Base-by-base conservation (phyloP, 176 grass and related monocot genomes). In the Musa schizocarpa region DNA sequence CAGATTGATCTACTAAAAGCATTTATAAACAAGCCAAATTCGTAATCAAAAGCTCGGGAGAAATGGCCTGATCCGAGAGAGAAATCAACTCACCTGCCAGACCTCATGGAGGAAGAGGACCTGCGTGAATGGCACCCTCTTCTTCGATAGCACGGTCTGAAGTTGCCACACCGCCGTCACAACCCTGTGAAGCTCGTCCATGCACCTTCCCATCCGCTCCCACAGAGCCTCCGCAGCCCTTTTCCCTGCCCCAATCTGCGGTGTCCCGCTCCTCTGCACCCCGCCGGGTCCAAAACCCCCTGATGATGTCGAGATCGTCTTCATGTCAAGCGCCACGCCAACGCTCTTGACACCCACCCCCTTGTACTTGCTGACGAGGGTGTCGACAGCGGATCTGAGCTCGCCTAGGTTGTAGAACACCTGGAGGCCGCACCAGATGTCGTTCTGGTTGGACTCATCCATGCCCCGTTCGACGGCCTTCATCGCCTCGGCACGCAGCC, bases 341-440 rank as follows among this genome's bases (percentile, higher is more conserved):
- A 91, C 89, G 80, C 90, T 92, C 84, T 94, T 99, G 1, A 87
- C 91, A 1, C 95, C 90, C 4, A 82, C 56, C 21, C 85, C 82
- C 75, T 86, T 99, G 74, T 91, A 89, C 53, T 92, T 99, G 4
- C 61, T 27, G 26, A 99, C 80, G 14, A 99, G 87, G 21, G 73
- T 84, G 23, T 94, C 95, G 22, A 99, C 95, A 2, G 90, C 84
- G 11, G 88, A 87, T 79, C 88, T 88, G 61, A 99, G 72, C 68
- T 99, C 95, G 29, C 95, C 95, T 16, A 94, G 88, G 63, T 99
- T 99, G 83, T 94, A 91, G 82, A 90, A 99, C 52, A 99, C 95
- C 84, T 99, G 95, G 13, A 99, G 86, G 43, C 95, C 90, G 19
- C 88, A 85, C 95, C 95, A 99, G 54, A 99, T 74, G 69, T 94